These are phyloP conservation scores for Candida parachauliodes DNA, from an alignment of 805 yeast genomes.

Conservation along the genomic window DNA sequence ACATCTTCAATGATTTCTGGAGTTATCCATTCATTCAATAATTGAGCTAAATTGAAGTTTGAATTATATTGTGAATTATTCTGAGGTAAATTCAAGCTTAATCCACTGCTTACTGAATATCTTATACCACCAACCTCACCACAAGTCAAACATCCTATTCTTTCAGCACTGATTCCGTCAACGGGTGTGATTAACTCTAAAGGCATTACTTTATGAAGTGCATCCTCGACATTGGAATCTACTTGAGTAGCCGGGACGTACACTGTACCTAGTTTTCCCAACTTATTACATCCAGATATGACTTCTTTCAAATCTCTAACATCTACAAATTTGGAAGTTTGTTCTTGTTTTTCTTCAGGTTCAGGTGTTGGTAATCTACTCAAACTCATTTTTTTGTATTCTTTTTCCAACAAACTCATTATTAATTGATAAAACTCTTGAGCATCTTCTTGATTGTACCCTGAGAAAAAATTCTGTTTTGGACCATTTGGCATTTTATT, in stretches of 20 bases:
- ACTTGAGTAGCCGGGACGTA: conserved; percentile 71
- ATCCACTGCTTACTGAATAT: conserved; percentile 71
- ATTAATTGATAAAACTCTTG: conserved; percentile 90
- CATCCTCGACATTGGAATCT: conserved; percentile 60
- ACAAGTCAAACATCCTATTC: conserved; percentile 87
- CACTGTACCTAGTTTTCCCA: conserved; percentile 62
- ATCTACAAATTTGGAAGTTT: conserved; percentile 17
- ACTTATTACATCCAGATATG: conserved; percentile 36
- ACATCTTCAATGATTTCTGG: conserved; percentile 91
- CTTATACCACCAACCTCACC: conserved; percentile 94
- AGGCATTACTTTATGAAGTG: conserved; percentile 44
- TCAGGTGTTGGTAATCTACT: conserved; percentile 22
- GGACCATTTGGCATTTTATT: conserved; percentile 76
- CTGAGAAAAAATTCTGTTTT: conserved; percentile 68
- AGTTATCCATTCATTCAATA: conserved; percentile 63
- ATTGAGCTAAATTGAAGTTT: conserved; percentile 41
- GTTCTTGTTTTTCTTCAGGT: conserved; percentile 8
- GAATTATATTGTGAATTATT: conserved; percentile 27
- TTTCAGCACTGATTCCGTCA: conserved; percentile 82
- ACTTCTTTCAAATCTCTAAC: conserved; percentile 18
- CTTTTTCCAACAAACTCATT: conserved; percentile 62
- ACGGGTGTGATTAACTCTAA: conserved; percentile 77
- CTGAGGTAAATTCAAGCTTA: conserved; percentile 65
- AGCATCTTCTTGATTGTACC: conserved; percentile 94
- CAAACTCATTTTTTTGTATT: conserved; percentile 32